A percentile compares a stretch with the other conserved stretches of the same genome.
Conservation (phyloP, 1,284 basidiomycete species). For the Ceratobasidium sp. region DNA sequence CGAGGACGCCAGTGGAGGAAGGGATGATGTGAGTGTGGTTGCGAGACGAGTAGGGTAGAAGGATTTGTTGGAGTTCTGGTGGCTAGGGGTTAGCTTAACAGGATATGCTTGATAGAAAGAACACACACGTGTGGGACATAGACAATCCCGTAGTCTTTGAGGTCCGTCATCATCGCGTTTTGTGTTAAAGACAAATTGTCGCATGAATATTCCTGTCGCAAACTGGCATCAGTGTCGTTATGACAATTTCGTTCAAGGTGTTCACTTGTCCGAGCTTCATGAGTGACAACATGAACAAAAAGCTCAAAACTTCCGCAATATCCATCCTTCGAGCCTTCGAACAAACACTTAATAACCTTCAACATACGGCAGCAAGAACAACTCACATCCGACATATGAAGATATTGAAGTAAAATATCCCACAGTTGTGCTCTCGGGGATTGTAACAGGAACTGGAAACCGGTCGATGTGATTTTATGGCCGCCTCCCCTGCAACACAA, state of each 20-base stretch:
- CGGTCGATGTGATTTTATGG: conserved; percentile 89
- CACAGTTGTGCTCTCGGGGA: conserved; percentile 96
- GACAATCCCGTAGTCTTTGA: conserved; percentile 95
- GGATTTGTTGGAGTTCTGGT: conserved; percentile 62
- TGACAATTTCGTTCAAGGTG: conserved; percentile 46
- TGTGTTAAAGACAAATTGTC: conserved; percentile 86
- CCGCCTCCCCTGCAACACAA: conserved; percentile 58
- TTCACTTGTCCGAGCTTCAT: conserved; percentile 90
- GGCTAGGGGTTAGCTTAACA: neutral
- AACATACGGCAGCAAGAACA: conserved; percentile 45
- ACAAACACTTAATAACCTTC: neutral
- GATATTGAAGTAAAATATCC: conserved; percentile 93
- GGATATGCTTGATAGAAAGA: neutral
- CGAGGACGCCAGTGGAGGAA: conserved; percentile 73
- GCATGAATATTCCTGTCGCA: conserved; percentile 85
- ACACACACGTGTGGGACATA: conserved; percentile 78
- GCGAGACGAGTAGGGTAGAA: conserved; percentile 98
- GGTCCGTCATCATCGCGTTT: conserved; percentile 89
- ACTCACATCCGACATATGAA: conserved; percentile 82
- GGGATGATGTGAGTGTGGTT: conserved; percentile 89
- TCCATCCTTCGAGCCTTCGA: conserved; percentile 86
- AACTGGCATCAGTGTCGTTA: neutral
- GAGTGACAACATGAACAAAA: conserved; percentile 95
- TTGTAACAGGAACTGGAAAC: conserved; percentile 97
- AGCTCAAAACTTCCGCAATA: conserved; percentile 92